phyloP scores from a whole-genome alignment of 2,329 filamentous ascomycete species.

The Neofusicoccum ribis region DNA sequence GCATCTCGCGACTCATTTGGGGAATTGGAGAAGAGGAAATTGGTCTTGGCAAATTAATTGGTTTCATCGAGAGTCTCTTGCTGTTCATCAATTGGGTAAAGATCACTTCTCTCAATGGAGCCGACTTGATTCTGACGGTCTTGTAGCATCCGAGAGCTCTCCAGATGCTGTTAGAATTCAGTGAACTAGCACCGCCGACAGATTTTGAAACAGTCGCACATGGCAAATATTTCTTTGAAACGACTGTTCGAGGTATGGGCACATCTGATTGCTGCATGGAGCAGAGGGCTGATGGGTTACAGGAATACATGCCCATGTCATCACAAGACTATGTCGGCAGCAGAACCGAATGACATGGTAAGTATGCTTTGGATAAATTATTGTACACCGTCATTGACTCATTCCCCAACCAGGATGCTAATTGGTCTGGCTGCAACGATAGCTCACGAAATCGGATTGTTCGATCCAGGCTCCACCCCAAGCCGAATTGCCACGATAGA shows the following conservation, averaged over 20 bases:
- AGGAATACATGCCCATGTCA: conserved; percentile 6
- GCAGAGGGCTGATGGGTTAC: neutral
- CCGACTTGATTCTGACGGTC: neutral
- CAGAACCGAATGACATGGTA: conserved; percentile 14
- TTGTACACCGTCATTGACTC: neutral
- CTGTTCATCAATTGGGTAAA: conserved; percentile 3
- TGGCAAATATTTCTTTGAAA: conserved; percentile 14
- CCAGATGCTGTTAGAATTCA: neutral
- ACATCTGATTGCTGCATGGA: neutral
- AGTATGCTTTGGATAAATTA: neutral
- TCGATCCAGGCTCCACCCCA: neutral
- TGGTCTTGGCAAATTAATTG: neutral
- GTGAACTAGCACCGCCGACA: neutral
- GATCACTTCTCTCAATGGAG: neutral
- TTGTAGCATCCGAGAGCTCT: conserved; percentile 8
- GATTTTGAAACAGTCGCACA: conserved; percentile 6
- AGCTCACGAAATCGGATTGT: conserved; percentile 11
- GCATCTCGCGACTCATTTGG: conserved; percentile 3
- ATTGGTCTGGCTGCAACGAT: neutral
- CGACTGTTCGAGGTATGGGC: neutral
- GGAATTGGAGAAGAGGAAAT: conserved; percentile 8
- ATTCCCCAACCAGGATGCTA: neutral
- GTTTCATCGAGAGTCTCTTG: conserved; percentile 15
- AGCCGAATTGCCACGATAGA: neutral
- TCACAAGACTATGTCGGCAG: neutral